Evolutionary conservation across 1,139 yeast species (phyloP).

Genomic region (Hyphopichia khmerensis): DNA sequence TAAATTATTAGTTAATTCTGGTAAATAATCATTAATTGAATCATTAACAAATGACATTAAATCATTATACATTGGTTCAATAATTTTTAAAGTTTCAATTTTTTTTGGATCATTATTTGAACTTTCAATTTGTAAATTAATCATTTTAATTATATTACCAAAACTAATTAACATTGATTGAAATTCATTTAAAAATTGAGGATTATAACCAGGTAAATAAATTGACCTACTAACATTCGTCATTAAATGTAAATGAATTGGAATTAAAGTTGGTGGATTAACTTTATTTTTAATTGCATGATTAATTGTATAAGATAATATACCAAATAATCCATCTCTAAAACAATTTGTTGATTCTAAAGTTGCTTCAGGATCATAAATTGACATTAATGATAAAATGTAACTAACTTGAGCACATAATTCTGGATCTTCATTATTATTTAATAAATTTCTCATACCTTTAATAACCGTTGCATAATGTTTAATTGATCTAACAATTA

Average conservation of each 20-base stretch:
- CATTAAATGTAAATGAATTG: conserved; percentile 37
- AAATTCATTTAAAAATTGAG: conserved; percentile 31
- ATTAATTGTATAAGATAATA: conserved; percentile 31
- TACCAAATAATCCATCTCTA: conserved; percentile 42
- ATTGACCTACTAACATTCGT: conserved; percentile 36
- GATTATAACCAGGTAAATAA: conserved; percentile 40
- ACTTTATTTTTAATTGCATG: conserved; percentile 17
- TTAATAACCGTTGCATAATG: conserved; percentile 41
- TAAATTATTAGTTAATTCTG: conserved; percentile 24
- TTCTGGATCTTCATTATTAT: conserved; percentile 31
- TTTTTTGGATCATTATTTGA: background rate
- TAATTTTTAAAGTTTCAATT: conserved; percentile 10
- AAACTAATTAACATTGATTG: conserved; percentile 21
- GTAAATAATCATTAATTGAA: conserved; percentile 26
- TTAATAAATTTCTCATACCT: conserved; percentile 29
- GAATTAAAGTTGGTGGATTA: conserved; percentile 23
- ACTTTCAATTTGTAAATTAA: conserved; percentile 5
- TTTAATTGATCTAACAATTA: conserved; percentile 30
- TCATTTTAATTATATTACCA: conserved; percentile 12
- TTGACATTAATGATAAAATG: conserved; percentile 41
- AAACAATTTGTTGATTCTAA: conserved; percentile 39
- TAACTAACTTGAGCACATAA: conserved; percentile 39
- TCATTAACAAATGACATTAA: conserved; percentile 25
- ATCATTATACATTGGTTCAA: conserved; percentile 22
- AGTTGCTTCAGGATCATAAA: conserved; percentile 48